A percentile compares a stretch with the other conserved stretches of the same genome.
These are phyloP conservation scores for Cladosporium halotolerans DNA, from an alignment of 2,329 filamentous ascomycete species.

Conservation along the genomic window DNA sequence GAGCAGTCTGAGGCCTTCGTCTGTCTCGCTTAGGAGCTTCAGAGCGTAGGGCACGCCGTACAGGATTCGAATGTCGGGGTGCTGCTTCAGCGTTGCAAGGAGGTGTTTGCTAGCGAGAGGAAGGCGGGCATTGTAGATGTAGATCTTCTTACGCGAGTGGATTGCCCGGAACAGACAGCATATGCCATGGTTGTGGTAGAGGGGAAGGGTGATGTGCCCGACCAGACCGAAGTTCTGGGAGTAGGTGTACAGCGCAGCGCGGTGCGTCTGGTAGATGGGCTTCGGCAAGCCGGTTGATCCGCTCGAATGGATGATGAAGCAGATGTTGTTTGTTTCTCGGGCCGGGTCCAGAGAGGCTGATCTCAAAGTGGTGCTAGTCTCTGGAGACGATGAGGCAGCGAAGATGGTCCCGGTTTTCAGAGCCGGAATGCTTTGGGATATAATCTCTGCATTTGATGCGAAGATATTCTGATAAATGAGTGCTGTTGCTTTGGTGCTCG, in stretches of 20 bases:
- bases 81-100: slow-evolving; percentile 15
- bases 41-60: slow-evolving; percentile 57
- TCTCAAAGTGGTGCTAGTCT: background rate
- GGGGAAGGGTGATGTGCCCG: slow-evolving; percentile 48
- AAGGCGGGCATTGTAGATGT: slow-evolving; percentile 48
- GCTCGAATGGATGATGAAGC: slow-evolving; percentile 41
- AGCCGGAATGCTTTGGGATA: slow-evolving; percentile 19
- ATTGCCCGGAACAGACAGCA: slow-evolving; percentile 48
- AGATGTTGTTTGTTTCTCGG: slow-evolving; percentile 27
- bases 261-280: slow-evolving; percentile 52
- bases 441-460: slow-evolving; percentile 19
- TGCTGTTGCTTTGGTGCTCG: slow-evolving; percentile 31
- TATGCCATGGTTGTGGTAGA: slow-evolving; percentile 54
- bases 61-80: slow-evolving; percentile 43
- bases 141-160: slow-evolving; percentile 41
- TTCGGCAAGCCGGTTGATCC: slow-evolving; percentile 58
- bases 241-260: slow-evolving; percentile 42
- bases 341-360: slow-evolving; percentile 20
- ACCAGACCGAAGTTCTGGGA: slow-evolving; percentile 37
- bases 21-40: slow-evolving; percentile 53
- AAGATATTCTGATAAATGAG: slow-evolving; percentile 20
- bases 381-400: slow-evolving; percentile 7
- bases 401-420: slow-evolving; percentile 28
- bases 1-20: slow-evolving; percentile 37
- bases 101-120: slow-evolving; percentile 41